Percentiles rank a stretch among this genome's conserved stretches.
Evolutionary conservation across 2,329 filamentous ascomycete genomes (phyloP).

Genomic region (Aspergillus clavatus): DNA sequence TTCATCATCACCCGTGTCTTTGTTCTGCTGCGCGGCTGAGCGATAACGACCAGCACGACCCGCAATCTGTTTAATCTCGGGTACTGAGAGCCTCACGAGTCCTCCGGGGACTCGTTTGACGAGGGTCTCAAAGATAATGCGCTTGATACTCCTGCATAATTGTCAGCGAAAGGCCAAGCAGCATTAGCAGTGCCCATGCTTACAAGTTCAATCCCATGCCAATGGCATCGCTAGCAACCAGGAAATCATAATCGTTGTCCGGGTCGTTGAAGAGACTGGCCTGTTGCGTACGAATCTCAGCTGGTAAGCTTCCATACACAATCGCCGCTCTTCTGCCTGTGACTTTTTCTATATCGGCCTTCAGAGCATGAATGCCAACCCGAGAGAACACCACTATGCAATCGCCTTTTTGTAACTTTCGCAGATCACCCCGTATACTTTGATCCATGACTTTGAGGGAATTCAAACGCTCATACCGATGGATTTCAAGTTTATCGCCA

Average conservation of each 20-base stretch:
- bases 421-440: constrained; percentile 61
- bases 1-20: constrained; percentile 15
- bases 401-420: constrained; percentile 76
- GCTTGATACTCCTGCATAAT: constrained; percentile 62
- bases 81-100: constrained; percentile 57
- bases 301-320: constrained; percentile 86
- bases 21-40: constrained; percentile 56
- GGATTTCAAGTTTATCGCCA: constrained; percentile 77
- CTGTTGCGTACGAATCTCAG: constrained; percentile 87
- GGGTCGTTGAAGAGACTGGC: constrained; percentile 92
- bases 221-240: constrained; percentile 92
- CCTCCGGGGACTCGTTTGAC: constrained; percentile 64
- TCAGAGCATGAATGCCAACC: constrained; percentile 73
- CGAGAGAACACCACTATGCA: constrained; percentile 85
- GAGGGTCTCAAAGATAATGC: constrained; percentile 78
- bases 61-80: constrained; percentile 91
- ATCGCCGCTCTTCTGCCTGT: constrained; percentile 83
- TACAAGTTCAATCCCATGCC: constrained; percentile 95
- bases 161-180: not conserved
- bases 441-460: constrained; percentile 62
- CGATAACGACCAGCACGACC: constrained; percentile 85
- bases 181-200: constrained; percentile 18
- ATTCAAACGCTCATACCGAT: constrained; percentile 78
- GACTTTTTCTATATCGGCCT: constrained; percentile 66
- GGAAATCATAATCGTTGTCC: constrained; percentile 87